Conservation (phyloP, 345 rosid genomes). For the Turnera subulata region DNA sequence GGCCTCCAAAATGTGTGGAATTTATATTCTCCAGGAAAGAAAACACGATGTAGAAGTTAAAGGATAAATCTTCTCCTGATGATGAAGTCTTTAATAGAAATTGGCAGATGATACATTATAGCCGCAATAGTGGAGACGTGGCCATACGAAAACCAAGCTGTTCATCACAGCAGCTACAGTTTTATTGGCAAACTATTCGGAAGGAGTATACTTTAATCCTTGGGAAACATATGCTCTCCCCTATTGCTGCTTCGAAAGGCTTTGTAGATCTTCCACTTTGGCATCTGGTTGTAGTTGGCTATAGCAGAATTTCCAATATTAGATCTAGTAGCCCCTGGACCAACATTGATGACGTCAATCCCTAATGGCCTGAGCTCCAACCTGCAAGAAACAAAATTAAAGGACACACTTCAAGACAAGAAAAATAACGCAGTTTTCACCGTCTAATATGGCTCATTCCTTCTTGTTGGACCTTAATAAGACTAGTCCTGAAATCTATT, state of each 20-base stretch:
- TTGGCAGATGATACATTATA: conserved; percentile 63
- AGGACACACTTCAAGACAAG: background rate
- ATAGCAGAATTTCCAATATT: conserved; percentile 67
- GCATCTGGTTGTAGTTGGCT: conserved; percentile 53
- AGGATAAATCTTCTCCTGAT: conserved; percentile 22
- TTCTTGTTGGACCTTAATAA: too few species aligned
- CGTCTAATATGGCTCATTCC: too few species aligned
- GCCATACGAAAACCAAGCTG: conserved; percentile 77
- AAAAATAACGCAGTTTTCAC: too few species aligned
- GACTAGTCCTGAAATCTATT: too few species aligned
- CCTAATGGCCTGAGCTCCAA: conserved; percentile 79
- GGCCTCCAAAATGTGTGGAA: too few species aligned
- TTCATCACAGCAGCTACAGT: conserved; percentile 55
- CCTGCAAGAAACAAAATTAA: conserved; percentile 24
- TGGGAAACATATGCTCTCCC: conserved; percentile 58
- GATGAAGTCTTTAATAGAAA: conserved; percentile 52
- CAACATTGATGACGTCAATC: conserved; percentile 68
- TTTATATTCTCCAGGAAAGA: too few species aligned
- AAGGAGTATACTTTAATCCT: conserved; percentile 48
- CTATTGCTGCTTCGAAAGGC: conserved; percentile 55
- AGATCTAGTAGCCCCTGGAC: conserved; percentile 75
- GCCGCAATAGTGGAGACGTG: conserved; percentile 48
- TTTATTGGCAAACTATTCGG: conserved; percentile 63
- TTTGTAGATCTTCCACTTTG: conserved; percentile 76
- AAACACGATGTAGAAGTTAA: too few species aligned